Evolutionary conservation across 148 eudicot genomes (phyloP).

Genomic region (Vaccinium macrocarpon): DNA sequence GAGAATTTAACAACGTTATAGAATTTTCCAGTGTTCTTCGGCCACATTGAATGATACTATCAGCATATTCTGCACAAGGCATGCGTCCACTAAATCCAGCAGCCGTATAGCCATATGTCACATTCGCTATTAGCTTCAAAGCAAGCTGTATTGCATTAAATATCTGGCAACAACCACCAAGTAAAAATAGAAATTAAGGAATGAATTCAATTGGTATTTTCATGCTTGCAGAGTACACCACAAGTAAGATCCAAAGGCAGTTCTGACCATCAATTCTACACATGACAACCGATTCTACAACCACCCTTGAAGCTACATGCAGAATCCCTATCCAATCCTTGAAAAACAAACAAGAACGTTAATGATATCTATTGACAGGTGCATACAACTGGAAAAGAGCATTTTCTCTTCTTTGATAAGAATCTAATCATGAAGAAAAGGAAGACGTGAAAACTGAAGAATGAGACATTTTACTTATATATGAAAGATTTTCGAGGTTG

Average conservation of each 20-base stretch:
- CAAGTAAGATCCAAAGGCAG: background rate
- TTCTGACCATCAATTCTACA: background rate
- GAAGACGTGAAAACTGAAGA: background rate
- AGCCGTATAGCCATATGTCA: slow-evolving; percentile 96
- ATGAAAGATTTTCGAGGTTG: background rate
- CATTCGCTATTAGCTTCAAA: slow-evolving; percentile 89
- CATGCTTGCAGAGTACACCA: background rate
- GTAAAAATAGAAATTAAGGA: background rate
- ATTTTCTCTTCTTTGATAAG: background rate
- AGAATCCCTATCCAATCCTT: background rate
- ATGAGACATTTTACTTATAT: background rate
- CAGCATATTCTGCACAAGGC: slow-evolving; percentile 99
- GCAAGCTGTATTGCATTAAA: slow-evolving; percentile 95
- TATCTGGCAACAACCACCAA: slow-evolving; percentile 37
- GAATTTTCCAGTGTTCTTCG: slow-evolving; percentile 93
- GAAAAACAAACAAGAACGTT: background rate
- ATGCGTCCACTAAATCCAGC: slow-evolving; percentile 99
- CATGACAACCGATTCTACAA: background rate
- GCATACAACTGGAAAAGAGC: background rate
- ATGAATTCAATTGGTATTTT: background rate
- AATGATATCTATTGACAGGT: background rate
- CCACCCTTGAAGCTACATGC: background rate
- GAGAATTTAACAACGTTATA: slow-evolving; percentile 65
- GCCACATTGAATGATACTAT: slow-evolving; percentile 98
- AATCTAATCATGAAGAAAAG: background rate